Evolutionary conservation across 1,284 basidiomycete genomes (phyloP).

Genomic region (Acaromyces ingoldii): DNA sequence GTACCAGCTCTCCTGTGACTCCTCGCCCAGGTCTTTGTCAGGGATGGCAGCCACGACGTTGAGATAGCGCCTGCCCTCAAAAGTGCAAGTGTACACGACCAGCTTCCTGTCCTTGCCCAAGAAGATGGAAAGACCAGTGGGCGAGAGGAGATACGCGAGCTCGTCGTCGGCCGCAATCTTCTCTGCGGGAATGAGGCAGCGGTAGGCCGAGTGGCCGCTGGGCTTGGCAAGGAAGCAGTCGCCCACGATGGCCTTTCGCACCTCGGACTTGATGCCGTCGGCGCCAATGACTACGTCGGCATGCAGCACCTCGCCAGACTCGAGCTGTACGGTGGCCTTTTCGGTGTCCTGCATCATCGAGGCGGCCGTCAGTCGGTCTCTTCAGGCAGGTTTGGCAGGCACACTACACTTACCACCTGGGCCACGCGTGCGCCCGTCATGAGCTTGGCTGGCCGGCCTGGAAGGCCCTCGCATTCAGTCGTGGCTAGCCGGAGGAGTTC

Average conservation of each 20-base stretch:
- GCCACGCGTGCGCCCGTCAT: conserved; percentile 16
- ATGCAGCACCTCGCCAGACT: conserved; percentile 22
- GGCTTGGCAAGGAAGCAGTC: conserved; percentile 20
- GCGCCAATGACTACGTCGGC: conserved; percentile 46
- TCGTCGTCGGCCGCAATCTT: conserved; percentile 21
- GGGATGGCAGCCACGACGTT: conserved; percentile 19
- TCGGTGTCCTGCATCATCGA: conserved; percentile 21
- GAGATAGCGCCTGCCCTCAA: conserved; percentile 1
- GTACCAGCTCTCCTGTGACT: conserved; percentile 38
- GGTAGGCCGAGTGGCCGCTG: conserved; percentile 43
- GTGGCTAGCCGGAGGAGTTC: conserved; percentile 38
- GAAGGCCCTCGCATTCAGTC: background rate
- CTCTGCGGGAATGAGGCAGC: conserved; percentile 25
- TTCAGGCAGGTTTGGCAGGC: too few species aligned
- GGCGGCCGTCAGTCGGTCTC: background rate
- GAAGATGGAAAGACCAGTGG: conserved; percentile 25
- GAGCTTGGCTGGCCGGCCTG: conserved; percentile 14
- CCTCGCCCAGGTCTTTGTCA: conserved; percentile 35
- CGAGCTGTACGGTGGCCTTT: conserved; percentile 22
- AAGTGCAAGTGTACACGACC: conserved; percentile 18
- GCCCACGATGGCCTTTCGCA: conserved; percentile 48
- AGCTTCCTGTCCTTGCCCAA: conserved; percentile 41
- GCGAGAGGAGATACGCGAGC: conserved; percentile 18
- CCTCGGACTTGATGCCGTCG: conserved; percentile 52
- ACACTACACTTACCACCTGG: background rate